These are phyloP conservation scores for Dissophora globulifera DNA, from an alignment of 192 early-diverging fungal genomes.

Conservation along the genomic window DNA sequence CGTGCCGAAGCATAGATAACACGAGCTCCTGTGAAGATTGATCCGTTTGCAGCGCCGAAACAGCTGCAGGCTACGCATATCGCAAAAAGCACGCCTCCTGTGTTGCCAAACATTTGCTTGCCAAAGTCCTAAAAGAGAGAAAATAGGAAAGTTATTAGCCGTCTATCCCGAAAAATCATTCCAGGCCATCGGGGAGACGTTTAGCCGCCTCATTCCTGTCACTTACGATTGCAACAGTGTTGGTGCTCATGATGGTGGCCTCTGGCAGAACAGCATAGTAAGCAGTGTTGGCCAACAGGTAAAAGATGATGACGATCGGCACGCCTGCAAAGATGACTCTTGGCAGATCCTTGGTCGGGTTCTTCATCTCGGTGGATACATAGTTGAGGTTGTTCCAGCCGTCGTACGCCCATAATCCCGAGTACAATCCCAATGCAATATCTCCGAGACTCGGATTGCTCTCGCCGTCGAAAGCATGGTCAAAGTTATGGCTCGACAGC, in stretches of 20 bases:
- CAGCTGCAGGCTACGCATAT: slow-evolving; percentile 77
- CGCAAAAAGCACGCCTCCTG: slow-evolving; percentile 75
- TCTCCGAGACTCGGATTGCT: slow-evolving; percentile 67
- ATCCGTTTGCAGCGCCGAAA: slow-evolving; percentile 82
- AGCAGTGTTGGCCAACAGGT: slow-evolving; percentile 84
- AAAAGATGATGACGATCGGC: slow-evolving; percentile 74
- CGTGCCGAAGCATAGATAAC: slow-evolving; percentile 74
- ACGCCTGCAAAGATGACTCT: slow-evolving; percentile 83
- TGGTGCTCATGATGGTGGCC: slow-evolving; percentile 71
- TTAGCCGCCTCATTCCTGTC: no score
- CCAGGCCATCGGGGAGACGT: no score
- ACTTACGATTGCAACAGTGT: slow-evolving; percentile 67
- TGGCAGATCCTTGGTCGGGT: slow-evolving; percentile 82
- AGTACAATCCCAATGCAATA: slow-evolving; percentile 81
- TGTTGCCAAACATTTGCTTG: slow-evolving; percentile 71
- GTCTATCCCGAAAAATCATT: no score
- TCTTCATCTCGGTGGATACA: slow-evolving; percentile 85
- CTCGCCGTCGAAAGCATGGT: slow-evolving; percentile 66
- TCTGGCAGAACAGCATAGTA: slow-evolving; percentile 83
- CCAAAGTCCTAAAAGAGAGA: slow-evolving; percentile 71
- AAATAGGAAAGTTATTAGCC: background rate
- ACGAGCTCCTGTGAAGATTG: slow-evolving; percentile 78
- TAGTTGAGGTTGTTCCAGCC: slow-evolving; percentile 84
- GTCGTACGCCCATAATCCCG: slow-evolving; percentile 70
- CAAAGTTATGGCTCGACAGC: slow-evolving; percentile 66